These are phyloP conservation scores for Phaeosphaeria sp. DNA, from an alignment of 2,329 filamentous ascomycete species.

Conservation along the genomic window DNA sequence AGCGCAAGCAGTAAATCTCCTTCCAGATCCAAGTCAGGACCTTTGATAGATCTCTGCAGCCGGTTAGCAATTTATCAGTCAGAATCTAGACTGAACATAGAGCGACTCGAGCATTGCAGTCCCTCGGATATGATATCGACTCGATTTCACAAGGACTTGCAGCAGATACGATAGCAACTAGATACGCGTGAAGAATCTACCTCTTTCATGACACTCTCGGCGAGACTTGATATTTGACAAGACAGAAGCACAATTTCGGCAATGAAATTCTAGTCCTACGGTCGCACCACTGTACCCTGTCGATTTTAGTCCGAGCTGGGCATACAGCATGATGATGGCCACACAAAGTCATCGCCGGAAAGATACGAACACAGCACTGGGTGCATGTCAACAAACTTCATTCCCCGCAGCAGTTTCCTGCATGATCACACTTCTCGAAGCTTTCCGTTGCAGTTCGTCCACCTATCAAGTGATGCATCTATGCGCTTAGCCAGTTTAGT, in stretches of 20 bases:
- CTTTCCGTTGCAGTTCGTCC: slow-evolving; percentile 14
- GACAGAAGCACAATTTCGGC: not conserved
- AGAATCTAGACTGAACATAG: not conserved
- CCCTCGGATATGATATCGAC: not conserved
- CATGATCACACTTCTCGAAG: slow-evolving; percentile 25
- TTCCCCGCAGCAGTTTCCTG: slow-evolving; percentile 18
- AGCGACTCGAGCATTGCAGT: not conserved
- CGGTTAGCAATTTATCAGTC: not conserved
- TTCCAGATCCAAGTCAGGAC: not conserved
- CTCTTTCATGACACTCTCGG: not conserved
- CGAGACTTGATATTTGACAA: not conserved
- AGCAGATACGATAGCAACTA: not conserved
- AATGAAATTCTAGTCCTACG: not conserved
- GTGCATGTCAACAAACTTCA: not conserved
- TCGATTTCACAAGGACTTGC: not conserved
- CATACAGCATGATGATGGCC: not conserved
- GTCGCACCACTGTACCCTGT: not conserved
- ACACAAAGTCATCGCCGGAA: not conserved
- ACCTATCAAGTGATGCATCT: slow-evolving; percentile 27
- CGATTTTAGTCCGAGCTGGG: not conserved
- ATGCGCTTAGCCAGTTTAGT: slow-evolving; percentile 18
- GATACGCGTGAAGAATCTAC: not conserved
- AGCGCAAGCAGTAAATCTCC: slow-evolving; percentile 44
- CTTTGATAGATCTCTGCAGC: not conserved
- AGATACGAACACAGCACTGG: not conserved